These are phyloP conservation scores for Suillus hirtellus DNA, from an alignment of 768 basidiomycete genomes.

Conservation along the genomic window DNA sequence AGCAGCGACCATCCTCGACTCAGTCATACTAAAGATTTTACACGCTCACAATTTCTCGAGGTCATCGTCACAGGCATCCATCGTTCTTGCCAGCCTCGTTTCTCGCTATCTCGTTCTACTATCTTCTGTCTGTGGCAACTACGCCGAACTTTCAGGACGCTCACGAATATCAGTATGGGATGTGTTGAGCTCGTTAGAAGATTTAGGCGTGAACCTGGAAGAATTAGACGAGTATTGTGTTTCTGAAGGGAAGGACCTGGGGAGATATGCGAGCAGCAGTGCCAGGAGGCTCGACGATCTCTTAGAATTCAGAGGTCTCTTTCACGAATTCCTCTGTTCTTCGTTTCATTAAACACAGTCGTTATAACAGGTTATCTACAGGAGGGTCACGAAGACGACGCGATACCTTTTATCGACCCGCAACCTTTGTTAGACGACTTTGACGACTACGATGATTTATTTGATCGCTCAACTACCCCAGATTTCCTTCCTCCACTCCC, in stretches of 20 bases:
- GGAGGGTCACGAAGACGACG: constrained; percentile 59
- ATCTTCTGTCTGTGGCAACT: constrained; percentile 65
- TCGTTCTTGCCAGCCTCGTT: constrained; percentile 73
- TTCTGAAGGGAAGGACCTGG: constrained; percentile 69
- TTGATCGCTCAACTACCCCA: constrained; percentile 35
- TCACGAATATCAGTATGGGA: constrained; percentile 57
- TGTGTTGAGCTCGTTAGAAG: constrained; percentile 65
- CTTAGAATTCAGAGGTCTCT: constrained; percentile 65
- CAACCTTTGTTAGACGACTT: constrained; percentile 17
- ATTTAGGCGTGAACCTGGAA: constrained; percentile 68
- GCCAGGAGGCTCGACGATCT: constrained; percentile 70
- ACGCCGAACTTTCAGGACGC: constrained; percentile 76
- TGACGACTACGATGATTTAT: not conserved
- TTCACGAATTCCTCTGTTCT: constrained; percentile 27
- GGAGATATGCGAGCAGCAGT: constrained; percentile 65
- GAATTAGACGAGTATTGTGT: constrained; percentile 68
- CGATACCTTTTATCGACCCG: constrained; percentile 52
- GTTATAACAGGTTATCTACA: constrained; percentile 54
- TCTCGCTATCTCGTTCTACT: constrained; percentile 71
- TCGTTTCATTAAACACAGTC: constrained; percentile 17
- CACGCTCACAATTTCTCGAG: constrained; percentile 79
- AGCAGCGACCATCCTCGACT: constrained; percentile 63
- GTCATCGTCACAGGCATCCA: constrained; percentile 69
- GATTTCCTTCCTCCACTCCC: constrained; percentile 39
- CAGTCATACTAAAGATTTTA: constrained; percentile 65